Percentiles rank a stretch among this genome's conserved stretches.
phyloP scores from a whole-genome alignment of 1,284 basidiomycete genomes.

The Microstroma glucosiphilum region DNA sequence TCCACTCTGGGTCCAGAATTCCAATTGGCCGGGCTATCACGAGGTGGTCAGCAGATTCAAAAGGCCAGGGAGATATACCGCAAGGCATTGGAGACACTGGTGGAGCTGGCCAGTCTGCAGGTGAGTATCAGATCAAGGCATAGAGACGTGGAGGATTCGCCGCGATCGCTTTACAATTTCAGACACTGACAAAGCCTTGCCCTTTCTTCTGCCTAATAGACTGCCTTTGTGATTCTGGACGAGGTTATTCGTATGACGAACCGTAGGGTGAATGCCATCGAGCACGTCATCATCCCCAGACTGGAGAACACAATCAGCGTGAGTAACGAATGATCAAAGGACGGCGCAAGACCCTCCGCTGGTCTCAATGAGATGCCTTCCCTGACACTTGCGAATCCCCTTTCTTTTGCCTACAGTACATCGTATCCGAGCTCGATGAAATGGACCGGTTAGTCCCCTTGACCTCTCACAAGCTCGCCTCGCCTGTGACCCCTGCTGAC shows the following conservation, averaged over 20 bases:
- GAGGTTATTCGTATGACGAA: conserved; percentile 98
- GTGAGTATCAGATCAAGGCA: conserved; percentile 19
- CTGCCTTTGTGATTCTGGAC: conserved; percentile 96
- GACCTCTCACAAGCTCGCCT: too few relatives aligned
- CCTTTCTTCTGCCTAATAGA: conserved; percentile 52
- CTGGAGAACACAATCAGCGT: conserved; percentile 89
- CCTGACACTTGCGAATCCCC: neutral
- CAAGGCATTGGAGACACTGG: conserved; percentile 91
- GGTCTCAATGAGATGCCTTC: neutral
- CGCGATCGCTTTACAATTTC: neutral
- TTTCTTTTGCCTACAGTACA: conserved; percentile 25
- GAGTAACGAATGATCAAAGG: neutral
- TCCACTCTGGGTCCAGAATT: conserved; percentile 59
- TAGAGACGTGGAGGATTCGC: conserved; percentile 28
- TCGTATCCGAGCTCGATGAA: conserved; percentile 47
- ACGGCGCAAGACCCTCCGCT: neutral
- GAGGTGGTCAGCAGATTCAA: conserved; percentile 93
- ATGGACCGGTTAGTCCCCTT: conserved; percentile 23
- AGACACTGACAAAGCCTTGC: neutral
- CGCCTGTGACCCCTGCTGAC: too few relatives aligned
- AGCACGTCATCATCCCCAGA: conserved; percentile 91
- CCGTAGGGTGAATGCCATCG: conserved; percentile 95
- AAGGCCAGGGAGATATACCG: conserved; percentile 91
- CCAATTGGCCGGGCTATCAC: conserved; percentile 91
- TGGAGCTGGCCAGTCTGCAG: conserved; percentile 84